These are phyloP conservation scores for Neoboletus brunneissimus DNA, from an alignment of 768 basidiomycete genomes.

Conservation along the genomic window DNA sequence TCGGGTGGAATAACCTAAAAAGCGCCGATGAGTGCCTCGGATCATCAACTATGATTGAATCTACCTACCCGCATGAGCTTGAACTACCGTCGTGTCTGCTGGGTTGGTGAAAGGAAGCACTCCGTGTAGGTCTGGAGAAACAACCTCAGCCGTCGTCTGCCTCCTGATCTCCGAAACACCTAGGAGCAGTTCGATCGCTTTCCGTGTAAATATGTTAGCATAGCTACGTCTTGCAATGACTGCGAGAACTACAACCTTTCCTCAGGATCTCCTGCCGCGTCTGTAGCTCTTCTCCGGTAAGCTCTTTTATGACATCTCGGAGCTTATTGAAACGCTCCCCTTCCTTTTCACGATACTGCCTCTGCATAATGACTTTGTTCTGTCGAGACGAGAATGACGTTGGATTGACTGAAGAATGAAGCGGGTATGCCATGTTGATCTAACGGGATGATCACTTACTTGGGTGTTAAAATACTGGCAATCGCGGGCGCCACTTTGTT, in stretches of 20 bases:
- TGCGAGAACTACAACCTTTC: slow-evolving; percentile 17
- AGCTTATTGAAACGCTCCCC: slow-evolving; percentile 13
- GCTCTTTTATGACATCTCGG: slow-evolving; percentile 11
- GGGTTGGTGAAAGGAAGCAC: neutral
- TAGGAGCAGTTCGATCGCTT: slow-evolving; percentile 8
- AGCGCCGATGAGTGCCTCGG: neutral
- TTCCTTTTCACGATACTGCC: slow-evolving; percentile 25
- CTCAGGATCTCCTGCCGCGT: slow-evolving; percentile 21
- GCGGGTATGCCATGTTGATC: neutral
- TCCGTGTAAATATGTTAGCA: neutral
- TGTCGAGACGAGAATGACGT: neutral
- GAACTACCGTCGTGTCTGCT: neutral
- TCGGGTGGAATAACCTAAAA: slow-evolving; percentile 1
- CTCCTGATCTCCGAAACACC: neutral
- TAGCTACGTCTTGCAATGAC: neutral
- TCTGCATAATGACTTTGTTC: slow-evolving; percentile 17
- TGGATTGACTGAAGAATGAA: neutral
- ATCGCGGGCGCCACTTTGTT: neutral
- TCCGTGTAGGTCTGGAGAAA: neutral
- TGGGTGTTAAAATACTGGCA: neutral
- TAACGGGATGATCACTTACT: neutral
- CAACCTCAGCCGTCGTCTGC: neutral
- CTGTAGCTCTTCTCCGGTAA: slow-evolving; percentile 16
- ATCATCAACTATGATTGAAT: neutral
- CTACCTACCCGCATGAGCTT: neutral